Conservation (phyloP, 345 rosid species). For the Camelina laxa region DNA sequence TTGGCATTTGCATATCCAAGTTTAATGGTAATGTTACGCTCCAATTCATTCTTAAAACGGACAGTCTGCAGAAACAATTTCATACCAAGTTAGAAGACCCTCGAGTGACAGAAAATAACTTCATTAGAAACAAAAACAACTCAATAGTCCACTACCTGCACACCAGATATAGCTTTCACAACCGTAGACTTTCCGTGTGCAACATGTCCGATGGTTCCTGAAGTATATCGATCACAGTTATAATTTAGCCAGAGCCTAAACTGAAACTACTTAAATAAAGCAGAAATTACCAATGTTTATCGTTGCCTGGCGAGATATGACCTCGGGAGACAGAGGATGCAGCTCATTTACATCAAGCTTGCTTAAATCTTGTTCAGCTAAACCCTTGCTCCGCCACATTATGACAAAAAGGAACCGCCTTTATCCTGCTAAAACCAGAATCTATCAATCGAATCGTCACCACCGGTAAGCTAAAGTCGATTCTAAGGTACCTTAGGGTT, state of each 20-base stretch:
- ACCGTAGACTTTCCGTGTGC: constrained; percentile 98
- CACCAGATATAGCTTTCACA: constrained; percentile 95
- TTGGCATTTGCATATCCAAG: constrained; percentile 99
- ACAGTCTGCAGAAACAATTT: constrained; percentile 64
- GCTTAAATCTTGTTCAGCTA: constrained; percentile 88
- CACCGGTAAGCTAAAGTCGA: too few species aligned
- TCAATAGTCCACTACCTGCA: constrained; percentile 59
- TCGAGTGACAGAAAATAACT: too few species aligned
- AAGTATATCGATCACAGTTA: neutral
- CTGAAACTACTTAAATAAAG: neutral
- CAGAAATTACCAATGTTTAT: constrained; percentile 73
- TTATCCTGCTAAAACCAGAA: too few species aligned
- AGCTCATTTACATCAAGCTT: constrained; percentile 78
- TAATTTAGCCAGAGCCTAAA: too few species aligned
- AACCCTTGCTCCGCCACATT: constrained; percentile 56
- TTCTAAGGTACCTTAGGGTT: too few species aligned
- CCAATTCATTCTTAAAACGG: too few species aligned
- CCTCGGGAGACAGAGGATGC: constrained; percentile 98
- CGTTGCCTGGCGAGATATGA: constrained; percentile 95
- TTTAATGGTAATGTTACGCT: constrained; percentile 97
- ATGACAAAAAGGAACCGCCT: too few species aligned
- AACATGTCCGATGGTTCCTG: constrained; percentile 97
- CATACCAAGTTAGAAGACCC: constrained; percentile 1
- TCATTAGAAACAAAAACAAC: too few species aligned
- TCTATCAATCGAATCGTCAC: too few species aligned